Evolutionary conservation across 192 early-diverging fungal species (phyloP), one percentile per base, ranked within the genome.

Genomic region (Mortierella claussenii): DNA sequence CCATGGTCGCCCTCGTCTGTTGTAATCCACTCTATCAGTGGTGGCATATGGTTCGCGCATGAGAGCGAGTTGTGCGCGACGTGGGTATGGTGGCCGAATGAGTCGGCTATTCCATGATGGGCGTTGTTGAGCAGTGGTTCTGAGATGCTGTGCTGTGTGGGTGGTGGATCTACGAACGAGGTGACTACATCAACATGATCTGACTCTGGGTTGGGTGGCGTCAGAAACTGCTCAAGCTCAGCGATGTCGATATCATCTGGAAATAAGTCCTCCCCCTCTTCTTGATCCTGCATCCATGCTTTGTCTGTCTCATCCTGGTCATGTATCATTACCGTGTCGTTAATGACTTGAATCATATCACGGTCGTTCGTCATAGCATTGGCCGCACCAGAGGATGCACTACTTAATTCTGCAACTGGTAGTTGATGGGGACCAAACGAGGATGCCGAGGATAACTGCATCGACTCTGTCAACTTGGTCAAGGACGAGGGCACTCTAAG

Each of bases 401-500:
- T 13, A n/a, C n/a, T n/a, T n/a, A n/a, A n/a, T n/a, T n/a, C n/a
- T n/a, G n/a, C n/a, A n/a, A n/a, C n/a, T n/a, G n/a, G n/a, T n/a
- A n/a, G n/a, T n/a, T n/a, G n/a, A n/a, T n/a, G n/a, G 7, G 37
- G 37, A 21, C 23, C 31, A 23, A 31, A 42, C 27, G 51, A 21
- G 21, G 70, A 49, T 40, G 15, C 5, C 33, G 52, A 58, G 66
- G 66, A 0, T 4, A 56, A 28, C 11, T 69, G 66, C 46, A n/a
- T 30, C n/a, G n/a, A n/a, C 18, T 34, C 32, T 26, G 50, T 34
- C 21, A 75, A 55, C 44, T 60, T 78, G 50, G 60, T 50, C 11
- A 60, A 43, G 0, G 56, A 66, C 13, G 40, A 46, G 8, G 63
- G 47, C 0, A 67, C 51, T 37, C 70, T 56, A 1, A 84, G 59